Conservation (phyloP, 2,329 filamentous ascomycete genomes). For the Verruconis gallopava region DNA sequence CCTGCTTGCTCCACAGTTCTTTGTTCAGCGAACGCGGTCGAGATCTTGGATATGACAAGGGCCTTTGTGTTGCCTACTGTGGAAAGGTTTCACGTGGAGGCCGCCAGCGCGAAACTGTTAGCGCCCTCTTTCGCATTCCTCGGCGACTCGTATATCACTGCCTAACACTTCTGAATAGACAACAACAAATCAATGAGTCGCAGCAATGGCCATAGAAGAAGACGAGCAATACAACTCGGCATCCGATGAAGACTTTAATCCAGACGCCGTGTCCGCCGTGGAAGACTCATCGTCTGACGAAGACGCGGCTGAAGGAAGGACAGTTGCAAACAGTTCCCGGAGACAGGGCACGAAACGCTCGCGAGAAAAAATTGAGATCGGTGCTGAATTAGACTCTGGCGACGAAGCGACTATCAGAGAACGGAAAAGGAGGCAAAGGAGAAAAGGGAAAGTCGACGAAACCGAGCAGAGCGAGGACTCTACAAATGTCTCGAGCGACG, state of each 20-base stretch:
- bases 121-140: no score
- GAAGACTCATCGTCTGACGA: slow-evolving; percentile 34
- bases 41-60: no score
- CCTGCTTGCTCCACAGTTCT: no score
- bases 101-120: no score
- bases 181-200: no score
- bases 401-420: slow-evolving; percentile 57
- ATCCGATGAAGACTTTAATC: slow-evolving; percentile 63
- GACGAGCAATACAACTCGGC: slow-evolving; percentile 44
- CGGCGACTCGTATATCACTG: no score
- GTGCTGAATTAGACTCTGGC: slow-evolving; percentile 40
- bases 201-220: background rate
- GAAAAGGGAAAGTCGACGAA: slow-evolving; percentile 19
- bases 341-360: slow-evolving; percentile 22
- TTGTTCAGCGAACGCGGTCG: no score
- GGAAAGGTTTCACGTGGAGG: no score
- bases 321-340: slow-evolving; percentile 13
- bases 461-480: no score
- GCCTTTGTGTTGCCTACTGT: no score
- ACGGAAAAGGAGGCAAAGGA: slow-evolving; percentile 41
- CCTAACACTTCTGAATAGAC: no score
- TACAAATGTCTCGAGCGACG: slow-evolving; percentile 24
- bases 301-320: slow-evolving; percentile 16
- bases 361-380: slow-evolving; percentile 14
- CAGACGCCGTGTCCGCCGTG: slow-evolving; percentile 40